Evolutionary conservation across 805 yeast genomes (phyloP), one percentile per base, ranked within the genome.

Genomic region (Metschnikowia orientalis): DNA sequence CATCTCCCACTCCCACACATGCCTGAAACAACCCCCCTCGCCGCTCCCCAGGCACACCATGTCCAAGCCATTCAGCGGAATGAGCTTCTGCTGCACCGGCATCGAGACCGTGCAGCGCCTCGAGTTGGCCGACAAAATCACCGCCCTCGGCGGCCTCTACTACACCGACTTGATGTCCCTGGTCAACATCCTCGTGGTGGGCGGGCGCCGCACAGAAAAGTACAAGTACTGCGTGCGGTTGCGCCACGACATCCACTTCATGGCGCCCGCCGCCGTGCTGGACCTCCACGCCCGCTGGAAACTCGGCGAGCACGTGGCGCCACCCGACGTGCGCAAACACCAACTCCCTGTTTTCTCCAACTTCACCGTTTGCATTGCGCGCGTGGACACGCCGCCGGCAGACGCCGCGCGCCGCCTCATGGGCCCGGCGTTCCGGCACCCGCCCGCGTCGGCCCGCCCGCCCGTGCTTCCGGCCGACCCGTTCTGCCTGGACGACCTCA

Each of bases 161-260:
- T 65, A 69, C 37, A 66, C 67, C 25, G 80, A 80, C 47, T 55
- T 81, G 43, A 75, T 79, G 63, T 71, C 77, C 29, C 79, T 77
- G 50, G 79, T 75, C 2, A 67, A 71, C 33, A 72, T 73, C 24
- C 54, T 82, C 16, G 63, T 82, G 4, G 79, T 80, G 18, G 87
- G 86, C 2, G 67, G 65, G 24, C 58, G 72, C 18, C 58, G 66
- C 35, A 75, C 82, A 0, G 79, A 73, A 17, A 78, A 78, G 50
- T 76, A 69, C 52, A 57, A 56, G 31, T 78, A 64, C 48, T 68
- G 75, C 34, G 67, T 75, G 1, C 57, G 63, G 36, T 60, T 64
- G 35, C 56, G 85, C 20, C 57, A 61, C 30, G 89, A 83, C 55
- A 67, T 86, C 19, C 54, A 54, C 26, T 76, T 85, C 44, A 50